phyloP scores from a whole-genome alignment of 2,329 filamentous ascomycete genomes.

The Diaporthe sp. region DNA sequence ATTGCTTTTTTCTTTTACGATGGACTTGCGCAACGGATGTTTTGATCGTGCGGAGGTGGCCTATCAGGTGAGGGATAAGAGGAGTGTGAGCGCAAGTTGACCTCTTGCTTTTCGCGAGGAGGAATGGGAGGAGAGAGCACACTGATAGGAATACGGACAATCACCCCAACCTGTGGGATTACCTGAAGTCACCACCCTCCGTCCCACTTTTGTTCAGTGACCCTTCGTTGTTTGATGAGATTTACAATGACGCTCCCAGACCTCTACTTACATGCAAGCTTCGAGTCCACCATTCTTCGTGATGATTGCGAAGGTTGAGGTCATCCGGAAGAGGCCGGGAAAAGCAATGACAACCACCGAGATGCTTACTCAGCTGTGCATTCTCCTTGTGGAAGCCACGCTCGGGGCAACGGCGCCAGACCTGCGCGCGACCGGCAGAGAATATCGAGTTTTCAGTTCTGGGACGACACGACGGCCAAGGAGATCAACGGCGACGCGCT shows the following conservation, averaged over 20 bases:
- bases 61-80: slow-evolving; percentile 21
- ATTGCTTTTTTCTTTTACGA: slow-evolving; percentile 33
- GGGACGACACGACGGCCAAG: not conserved
- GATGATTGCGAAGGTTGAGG: not conserved
- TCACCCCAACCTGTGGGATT: slow-evolving; percentile 15
- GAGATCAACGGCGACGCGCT: not conserved
- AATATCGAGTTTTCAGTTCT: too few relatives aligned
- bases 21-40: slow-evolving; percentile 32
- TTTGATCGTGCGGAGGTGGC: slow-evolving; percentile 30
- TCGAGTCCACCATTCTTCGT: not conserved
- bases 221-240: not conserved
- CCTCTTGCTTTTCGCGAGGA: slow-evolving; percentile 7
- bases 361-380: not conserved
- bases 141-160: slow-evolving; percentile 33
- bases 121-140: slow-evolving; percentile 14
- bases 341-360: not conserved
- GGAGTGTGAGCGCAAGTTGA: slow-evolving; percentile 8
- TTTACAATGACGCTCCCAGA: not conserved
- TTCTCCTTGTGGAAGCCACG: not conserved
- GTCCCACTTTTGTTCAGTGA: slow-evolving; percentile 12
- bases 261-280: not conserved
- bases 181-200: not conserved
- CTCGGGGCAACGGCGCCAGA: not conserved
- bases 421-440: not conserved
- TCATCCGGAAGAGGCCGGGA: not conserved